phyloP scores from a whole-genome alignment of 2,329 filamentous ascomycete species.

The Gremmenia infestans region DNA sequence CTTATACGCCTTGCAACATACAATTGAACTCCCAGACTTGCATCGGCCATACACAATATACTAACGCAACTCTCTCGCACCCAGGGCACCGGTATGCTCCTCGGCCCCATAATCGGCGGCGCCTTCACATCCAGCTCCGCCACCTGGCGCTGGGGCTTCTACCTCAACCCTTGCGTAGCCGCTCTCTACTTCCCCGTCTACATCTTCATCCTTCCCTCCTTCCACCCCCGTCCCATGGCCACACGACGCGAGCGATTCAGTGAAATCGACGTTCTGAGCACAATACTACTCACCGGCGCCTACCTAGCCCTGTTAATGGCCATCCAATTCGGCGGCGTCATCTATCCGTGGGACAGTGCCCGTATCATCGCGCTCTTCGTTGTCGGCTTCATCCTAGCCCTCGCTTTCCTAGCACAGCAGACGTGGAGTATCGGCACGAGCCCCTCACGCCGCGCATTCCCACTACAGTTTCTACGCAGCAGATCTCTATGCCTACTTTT shows the following conservation, averaged over 20 bases:
- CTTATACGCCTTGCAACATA: neutral
- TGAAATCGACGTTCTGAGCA: constrained; percentile 36
- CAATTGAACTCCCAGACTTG: constrained; percentile 4
- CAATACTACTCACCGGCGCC: neutral
- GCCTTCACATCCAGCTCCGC: constrained; percentile 26
- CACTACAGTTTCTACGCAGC: neutral
- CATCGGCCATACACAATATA: neutral
- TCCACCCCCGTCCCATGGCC: neutral
- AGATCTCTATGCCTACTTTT: neutral
- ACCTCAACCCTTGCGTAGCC: constrained; percentile 47
- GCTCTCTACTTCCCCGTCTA: constrained; percentile 38
- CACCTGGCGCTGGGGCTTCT: constrained; percentile 33
- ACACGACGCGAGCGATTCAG: constrained; percentile 5
- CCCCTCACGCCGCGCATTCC: neutral
- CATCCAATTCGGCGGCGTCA: constrained; percentile 40
- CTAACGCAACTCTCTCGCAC: neutral
- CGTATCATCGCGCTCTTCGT: constrained; percentile 30
- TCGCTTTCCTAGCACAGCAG: constrained; percentile 1
- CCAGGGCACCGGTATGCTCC: neutral
- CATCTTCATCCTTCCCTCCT: constrained; percentile 32
- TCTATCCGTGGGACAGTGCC: constrained; percentile 21
- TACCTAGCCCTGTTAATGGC: neutral
- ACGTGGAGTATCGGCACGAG: constrained; percentile 4
- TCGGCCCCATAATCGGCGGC: constrained; percentile 22
- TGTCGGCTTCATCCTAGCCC: constrained; percentile 35